A percentile compares a stretch with the other conserved stretches of the same genome.
Conservation (phyloP, 78 protist genomes). For the Tieghemostelium lacteum region DNA sequence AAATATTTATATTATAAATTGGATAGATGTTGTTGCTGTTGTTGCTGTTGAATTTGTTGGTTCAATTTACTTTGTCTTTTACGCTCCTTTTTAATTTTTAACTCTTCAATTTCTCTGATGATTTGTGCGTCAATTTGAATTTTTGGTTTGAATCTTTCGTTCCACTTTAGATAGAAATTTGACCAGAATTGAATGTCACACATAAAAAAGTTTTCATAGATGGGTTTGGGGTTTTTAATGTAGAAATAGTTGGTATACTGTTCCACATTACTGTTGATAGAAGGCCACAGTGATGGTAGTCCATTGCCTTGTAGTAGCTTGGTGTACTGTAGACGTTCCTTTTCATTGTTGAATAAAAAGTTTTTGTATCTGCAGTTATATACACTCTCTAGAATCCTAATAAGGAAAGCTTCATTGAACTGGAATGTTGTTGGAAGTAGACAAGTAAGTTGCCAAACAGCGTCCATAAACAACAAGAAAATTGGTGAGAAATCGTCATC, state of each 20-base stretch:
- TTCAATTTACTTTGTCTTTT: too few relatives aligned
- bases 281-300: slow-evolving; percentile 21
- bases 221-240: slow-evolving; percentile 50
- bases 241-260: slow-evolving; percentile 24
- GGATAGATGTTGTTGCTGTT: too few relatives aligned
- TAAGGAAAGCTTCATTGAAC: slow-evolving; percentile 88
- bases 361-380: slow-evolving; percentile 85
- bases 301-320: slow-evolving; percentile 1
- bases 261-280: background rate
- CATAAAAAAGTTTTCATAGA: slow-evolving; percentile 43
- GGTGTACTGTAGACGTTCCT: slow-evolving; percentile 11
- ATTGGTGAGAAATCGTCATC: slow-evolving; percentile 80
- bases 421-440: slow-evolving; percentile 88
- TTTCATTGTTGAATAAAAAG: slow-evolving; percentile 73
- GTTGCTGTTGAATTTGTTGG: too few relatives aligned
- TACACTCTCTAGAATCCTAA: slow-evolving; percentile 55
- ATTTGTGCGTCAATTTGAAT: too few relatives aligned
- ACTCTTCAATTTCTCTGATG: too few relatives aligned
- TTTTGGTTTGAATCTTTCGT: slow-evolving; percentile 38
- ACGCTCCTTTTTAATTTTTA: too few relatives aligned
- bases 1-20: too few relatives aligned
- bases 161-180: slow-evolving; percentile 43
- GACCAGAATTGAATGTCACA: slow-evolving; percentile 72
- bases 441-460: slow-evolving; percentile 71
- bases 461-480: slow-evolving; percentile 75